Evolutionary conservation across 352 stramenopile genomes (phyloP).

Genomic region (Phytophthora palmivora): DNA sequence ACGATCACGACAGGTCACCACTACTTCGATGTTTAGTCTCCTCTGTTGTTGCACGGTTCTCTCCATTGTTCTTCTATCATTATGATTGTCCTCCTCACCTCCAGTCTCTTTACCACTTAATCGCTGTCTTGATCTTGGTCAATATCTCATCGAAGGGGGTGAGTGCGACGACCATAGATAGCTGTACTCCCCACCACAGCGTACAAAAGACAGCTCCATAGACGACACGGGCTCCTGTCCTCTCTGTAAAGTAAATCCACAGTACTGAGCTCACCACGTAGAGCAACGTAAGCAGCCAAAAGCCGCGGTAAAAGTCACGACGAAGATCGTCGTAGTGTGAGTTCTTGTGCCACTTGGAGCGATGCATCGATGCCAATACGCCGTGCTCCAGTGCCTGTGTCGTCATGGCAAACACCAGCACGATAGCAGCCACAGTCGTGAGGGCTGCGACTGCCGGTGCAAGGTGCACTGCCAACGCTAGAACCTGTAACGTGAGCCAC

Average conservation of each 20-base stretch:
- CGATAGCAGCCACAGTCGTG: conserved; percentile 24
- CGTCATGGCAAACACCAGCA: conserved; percentile 64
- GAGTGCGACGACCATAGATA: conserved; percentile 61
- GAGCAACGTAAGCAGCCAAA: conserved; percentile 61
- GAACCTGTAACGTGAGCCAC: conserved; percentile 25
- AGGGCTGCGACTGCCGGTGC: conserved; percentile 23
- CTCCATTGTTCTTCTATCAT: conserved; percentile 3
- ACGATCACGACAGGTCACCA: too few species aligned
- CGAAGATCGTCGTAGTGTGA: conserved; percentile 46
- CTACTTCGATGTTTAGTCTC: too few species aligned
- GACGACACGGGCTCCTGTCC: conserved; percentile 44
- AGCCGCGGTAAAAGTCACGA: conserved; percentile 67
- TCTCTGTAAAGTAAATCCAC: conserved; percentile 75
- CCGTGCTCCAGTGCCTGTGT: conserved; percentile 74
- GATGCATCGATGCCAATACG: conserved; percentile 55
- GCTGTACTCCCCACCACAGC: conserved; percentile 60
- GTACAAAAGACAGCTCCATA: conserved; percentile 66
- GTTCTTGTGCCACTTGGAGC: conserved; percentile 55
- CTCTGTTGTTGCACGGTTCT: neutral
- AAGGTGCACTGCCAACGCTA: conserved; percentile 30
- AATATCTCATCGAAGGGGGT: conserved; percentile 67
- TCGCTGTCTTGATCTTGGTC: conserved; percentile 30
- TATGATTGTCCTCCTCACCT: neutral
- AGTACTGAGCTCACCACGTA: conserved; percentile 46
- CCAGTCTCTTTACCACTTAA: conserved; percentile 25